Evolutionary conservation across 2,329 filamentous ascomycete genomes (phyloP).

Genomic region (Bipolaris sorokiniana): DNA sequence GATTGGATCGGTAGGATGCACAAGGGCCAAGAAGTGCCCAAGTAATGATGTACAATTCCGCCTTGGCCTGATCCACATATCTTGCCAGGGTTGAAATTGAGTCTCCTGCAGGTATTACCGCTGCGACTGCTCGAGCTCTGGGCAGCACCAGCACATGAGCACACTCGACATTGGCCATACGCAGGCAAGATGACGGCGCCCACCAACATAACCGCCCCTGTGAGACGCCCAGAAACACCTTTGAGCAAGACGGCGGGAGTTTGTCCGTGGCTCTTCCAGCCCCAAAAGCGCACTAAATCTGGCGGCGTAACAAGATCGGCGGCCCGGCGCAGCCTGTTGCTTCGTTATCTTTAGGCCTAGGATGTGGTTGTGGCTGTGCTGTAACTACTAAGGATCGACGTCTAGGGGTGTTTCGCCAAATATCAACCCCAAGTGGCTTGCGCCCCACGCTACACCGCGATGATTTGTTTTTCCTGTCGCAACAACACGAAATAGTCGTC

Average conservation of each 20-base stretch:
- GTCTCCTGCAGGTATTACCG: slow-evolving; percentile 30
- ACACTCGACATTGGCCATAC: slow-evolving; percentile 7
- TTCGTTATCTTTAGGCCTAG: slow-evolving; percentile 39
- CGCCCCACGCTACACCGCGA: slow-evolving; percentile 14
- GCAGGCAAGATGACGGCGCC: slow-evolving; percentile 6
- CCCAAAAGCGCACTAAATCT: slow-evolving; percentile 14
- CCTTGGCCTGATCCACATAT: slow-evolving; percentile 32
- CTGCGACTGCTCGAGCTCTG: slow-evolving; percentile 29
- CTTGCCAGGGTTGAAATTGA: slow-evolving; percentile 24
- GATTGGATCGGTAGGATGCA: slow-evolving; percentile 30
- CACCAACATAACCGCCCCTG: background rate
- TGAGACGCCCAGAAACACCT: background rate
- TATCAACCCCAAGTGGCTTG: slow-evolving; percentile 1
- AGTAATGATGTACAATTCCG: slow-evolving; percentile 28
- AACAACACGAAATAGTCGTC: slow-evolving; percentile 1
- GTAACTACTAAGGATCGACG: slow-evolving; percentile 20
- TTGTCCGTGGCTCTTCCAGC: slow-evolving; percentile 2
- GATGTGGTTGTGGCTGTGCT: too few species aligned
- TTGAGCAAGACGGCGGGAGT: slow-evolving; percentile 2
- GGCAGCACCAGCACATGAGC: slow-evolving; percentile 23
- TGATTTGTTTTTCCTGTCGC: slow-evolving; percentile 14
- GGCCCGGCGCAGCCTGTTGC: slow-evolving; percentile 19
- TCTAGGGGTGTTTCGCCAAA: slow-evolving; percentile 19
- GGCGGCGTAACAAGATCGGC: slow-evolving; percentile 20
- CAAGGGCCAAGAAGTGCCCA: slow-evolving; percentile 25